Percentiles rank a stretch among this genome's conserved stretches.
phyloP scores from a whole-genome alignment of 768 basidiomycete species.

The Tulasnella sp. region DNA sequence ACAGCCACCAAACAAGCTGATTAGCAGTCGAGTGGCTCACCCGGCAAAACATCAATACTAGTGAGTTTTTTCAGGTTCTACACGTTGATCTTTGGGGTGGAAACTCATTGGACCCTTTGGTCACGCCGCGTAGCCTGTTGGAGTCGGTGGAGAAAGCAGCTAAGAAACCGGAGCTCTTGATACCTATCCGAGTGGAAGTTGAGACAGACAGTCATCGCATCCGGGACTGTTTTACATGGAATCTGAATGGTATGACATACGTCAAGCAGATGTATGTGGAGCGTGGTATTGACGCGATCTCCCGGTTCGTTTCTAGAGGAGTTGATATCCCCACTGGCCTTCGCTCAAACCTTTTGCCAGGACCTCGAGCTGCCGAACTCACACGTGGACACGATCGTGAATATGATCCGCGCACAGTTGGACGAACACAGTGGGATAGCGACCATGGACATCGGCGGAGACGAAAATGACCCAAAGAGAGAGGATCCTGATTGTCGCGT shows the following conservation, averaged over 20 bases:
- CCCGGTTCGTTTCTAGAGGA: constrained; percentile 32
- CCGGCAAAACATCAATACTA: constrained; percentile 58
- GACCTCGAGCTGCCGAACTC: constrained; percentile 72
- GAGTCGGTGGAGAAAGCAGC: constrained; percentile 58
- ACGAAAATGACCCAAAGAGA: constrained; percentile 21
- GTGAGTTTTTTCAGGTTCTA: constrained; percentile 39
- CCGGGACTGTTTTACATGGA: constrained; percentile 95
- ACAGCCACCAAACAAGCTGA: constrained; percentile 69
- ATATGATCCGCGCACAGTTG: constrained; percentile 80
- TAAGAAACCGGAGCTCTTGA: constrained; percentile 41
- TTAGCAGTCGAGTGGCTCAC: constrained; percentile 46
- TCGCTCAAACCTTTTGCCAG: constrained; percentile 76
- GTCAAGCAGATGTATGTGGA: background rate
- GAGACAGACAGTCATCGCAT: constrained; percentile 86
- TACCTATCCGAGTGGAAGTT: constrained; percentile 92
- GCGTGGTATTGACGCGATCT: background rate
- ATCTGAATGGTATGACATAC: constrained; percentile 47
- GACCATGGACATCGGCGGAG: constrained; percentile 57
- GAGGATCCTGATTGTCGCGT: constrained; percentile 60
- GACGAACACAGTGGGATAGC: constrained; percentile 82
- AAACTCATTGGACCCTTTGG: constrained; percentile 1
- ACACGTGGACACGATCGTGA: constrained; percentile 70
- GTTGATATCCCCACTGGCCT: constrained; percentile 73
- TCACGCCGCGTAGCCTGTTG: constrained; percentile 33
- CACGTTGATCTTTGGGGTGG: constrained; percentile 7